A percentile compares a stretch with the other conserved stretches of the same genome.
phyloP scores from a whole-genome alignment of 2,329 filamentous ascomycete species.

The Colletotrichum somersetense region DNA sequence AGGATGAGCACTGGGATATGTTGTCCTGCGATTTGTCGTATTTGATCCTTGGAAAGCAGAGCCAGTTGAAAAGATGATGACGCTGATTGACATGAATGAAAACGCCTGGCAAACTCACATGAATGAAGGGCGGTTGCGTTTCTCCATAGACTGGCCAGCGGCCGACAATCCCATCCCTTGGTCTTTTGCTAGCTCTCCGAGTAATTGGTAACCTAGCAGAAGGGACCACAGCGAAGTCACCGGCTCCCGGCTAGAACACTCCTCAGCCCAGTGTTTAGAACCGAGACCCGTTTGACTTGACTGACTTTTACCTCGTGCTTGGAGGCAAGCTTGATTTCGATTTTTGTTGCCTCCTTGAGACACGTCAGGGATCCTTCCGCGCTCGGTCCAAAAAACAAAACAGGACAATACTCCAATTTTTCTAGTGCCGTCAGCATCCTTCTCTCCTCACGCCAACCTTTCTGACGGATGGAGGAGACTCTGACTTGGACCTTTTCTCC shows the following conservation, averaged over 20 bases:
- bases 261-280: neutral
- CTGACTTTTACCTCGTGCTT: neutral
- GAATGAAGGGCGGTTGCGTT: constrained; percentile 2
- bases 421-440: constrained; percentile 34
- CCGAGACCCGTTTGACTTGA: constrained; percentile 7
- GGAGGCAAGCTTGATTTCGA: constrained; percentile 5
- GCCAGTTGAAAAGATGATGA: neutral
- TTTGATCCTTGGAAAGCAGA: neutral
- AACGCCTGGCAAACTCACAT: constrained; percentile 1
- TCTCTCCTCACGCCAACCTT: constrained; percentile 14
- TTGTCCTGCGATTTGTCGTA: constrained; percentile 10
- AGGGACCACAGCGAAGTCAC: neutral
- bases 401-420: constrained; percentile 2
- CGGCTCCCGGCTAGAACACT: neutral
- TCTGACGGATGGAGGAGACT: neutral
- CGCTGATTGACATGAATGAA: neutral
- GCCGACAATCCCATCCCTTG: neutral
- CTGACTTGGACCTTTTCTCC: constrained; percentile 3
- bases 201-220: constrained; percentile 11
- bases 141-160: constrained; percentile 7
- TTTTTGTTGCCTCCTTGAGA: neutral
- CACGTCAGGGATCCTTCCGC: neutral
- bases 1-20: constrained; percentile 1
- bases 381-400: constrained; percentile 2
- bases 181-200: constrained; percentile 21